Base-by-base conservation (phyloP, 495 filamentous ascomycete species). In the Daldinia vernicosa region DNA sequence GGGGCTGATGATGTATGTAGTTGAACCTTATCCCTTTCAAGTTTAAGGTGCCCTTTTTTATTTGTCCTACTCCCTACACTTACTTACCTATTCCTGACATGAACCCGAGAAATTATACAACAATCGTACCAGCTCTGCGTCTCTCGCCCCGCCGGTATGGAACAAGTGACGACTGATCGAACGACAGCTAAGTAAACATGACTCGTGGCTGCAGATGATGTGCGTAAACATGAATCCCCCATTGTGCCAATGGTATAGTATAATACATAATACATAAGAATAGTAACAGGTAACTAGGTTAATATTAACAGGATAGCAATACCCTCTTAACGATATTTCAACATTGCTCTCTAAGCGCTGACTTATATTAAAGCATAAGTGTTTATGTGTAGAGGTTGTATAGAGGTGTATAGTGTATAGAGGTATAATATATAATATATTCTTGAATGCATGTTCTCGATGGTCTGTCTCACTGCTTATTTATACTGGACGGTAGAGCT, bases 1-100 rank as follows among this genome's bases (percentile, higher is more conserved):
- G 70, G 70, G 61, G 70, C 62, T 66, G 70, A 72, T 56, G 58
- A 40, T 66, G 58, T 53, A 40, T 66, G 58, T 53, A 64, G 32
- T 30, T 40, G 33, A 11, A 19, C 28, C 3, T 56, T 19, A 32
- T 35, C 30, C 53, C 30, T 56, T 56, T 56, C 30, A 32, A 22
- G 32, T 22, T 24, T 39, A 30, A 24, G 6, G n/a, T 57, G 1
- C 1, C 9, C 19, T 30, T 39, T 15, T 58, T 47, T 33, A 19
- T 66, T 40, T 53, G 30, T 32, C 30, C 9, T 51, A 7, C 9
- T 51, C 45, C 26, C 45, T 24, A 51, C 22, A n/a, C 22, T n/a
- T 52, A 22, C 17, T 24, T 52, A 15, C 17, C 24, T n/a, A 27
- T 22, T 24, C 12, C 17, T 52, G 50, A 28, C 17, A 28, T 9